A percentile compares a stretch with the other conserved stretches of the same genome.
These are phyloP conservation scores for Cytospora piceicola DNA, from an alignment of 2,329 filamentous ascomycete species.

Conservation along the genomic window DNA sequence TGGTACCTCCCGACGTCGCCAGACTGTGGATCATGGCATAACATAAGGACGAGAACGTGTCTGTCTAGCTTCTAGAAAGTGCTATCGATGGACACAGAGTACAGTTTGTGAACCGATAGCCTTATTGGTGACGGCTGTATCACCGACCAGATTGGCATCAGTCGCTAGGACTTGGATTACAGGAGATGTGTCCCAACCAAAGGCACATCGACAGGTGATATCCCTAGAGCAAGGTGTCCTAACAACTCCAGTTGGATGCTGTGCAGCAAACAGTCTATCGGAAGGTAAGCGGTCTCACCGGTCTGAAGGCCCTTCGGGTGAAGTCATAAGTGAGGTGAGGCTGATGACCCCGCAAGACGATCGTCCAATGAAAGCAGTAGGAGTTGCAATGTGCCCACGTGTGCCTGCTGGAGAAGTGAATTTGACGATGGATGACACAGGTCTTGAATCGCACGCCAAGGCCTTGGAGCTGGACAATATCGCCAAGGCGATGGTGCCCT, in stretches of 20 bases:
- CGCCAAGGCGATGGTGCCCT: not conserved
- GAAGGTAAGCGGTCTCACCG: not conserved
- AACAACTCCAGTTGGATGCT: no score
- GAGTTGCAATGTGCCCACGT: not conserved
- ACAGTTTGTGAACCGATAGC: no score
- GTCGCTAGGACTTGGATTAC: no score
- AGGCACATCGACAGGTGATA: no score
- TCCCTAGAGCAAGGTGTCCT: no score
- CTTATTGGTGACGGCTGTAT: not conserved
- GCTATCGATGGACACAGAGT: no score
- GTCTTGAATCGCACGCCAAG: not conserved
- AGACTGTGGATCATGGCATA: no score
- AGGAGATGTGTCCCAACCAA: no score
- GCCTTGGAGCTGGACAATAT: not conserved
- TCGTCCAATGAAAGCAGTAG: not conserved
- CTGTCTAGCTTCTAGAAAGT: no score
- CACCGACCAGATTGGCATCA: not conserved
- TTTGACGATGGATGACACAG: not conserved
- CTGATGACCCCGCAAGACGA: not conserved
- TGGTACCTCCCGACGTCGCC: no score
- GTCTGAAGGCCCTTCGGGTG: not conserved
- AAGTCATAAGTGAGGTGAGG: not conserved
- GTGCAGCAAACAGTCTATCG: not conserved
- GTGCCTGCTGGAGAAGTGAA: no score
- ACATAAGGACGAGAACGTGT: no score